Evolutionary conservation across 768 basidiomycete genomes (phyloP), one percentile per base, ranked within the genome.

Genomic region (Tricholoma sp.): DNA sequence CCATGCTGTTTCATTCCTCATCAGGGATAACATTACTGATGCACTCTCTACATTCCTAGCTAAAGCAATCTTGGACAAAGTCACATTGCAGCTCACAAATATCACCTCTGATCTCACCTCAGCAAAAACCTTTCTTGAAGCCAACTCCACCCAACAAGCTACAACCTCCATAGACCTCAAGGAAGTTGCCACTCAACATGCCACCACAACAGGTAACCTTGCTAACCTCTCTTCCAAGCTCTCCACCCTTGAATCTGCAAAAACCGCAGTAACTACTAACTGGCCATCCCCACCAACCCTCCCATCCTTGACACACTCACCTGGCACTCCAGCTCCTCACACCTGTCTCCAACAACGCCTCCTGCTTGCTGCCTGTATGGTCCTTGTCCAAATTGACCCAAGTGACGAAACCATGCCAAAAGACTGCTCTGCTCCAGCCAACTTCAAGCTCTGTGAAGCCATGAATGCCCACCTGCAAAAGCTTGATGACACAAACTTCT

Each of bases 341-440:
- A 62, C 54, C 19, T 3, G 7, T 0, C 35, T 59, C 31, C 61
- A 62, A 18, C 61, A 59, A 14, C 27, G 32, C 8, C 22, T 59
- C 5, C 27, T 59, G 0, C 8, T 12, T 4, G 22, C 21, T 0
- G 50, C 45, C 2, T 31, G 39, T 24, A 45, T n/a, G 0, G 14
- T 62, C 12, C 43, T 62, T 0, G 16, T 57, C 0, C 24, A 54
- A 1, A 4, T 55, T 14, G 31, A 55, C 34, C 16, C 35, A 3
- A 8, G 4, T 0, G 16, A 47, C 12, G 11, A 29, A 5, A 39
- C 54, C 21, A 11, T 12, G 4, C 34, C 34, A 4, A 35, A 35
- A 35, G 34, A 49, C 31, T 11, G 16, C 50, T 11, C 37, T 46
- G 8, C 22, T 29, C 4, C 31, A n/a, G 27, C 35, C 18, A 5